phyloP scores from a whole-genome alignment of 2,329 filamentous ascomycete genomes.

The Neopestalotiopsis sp. region DNA sequence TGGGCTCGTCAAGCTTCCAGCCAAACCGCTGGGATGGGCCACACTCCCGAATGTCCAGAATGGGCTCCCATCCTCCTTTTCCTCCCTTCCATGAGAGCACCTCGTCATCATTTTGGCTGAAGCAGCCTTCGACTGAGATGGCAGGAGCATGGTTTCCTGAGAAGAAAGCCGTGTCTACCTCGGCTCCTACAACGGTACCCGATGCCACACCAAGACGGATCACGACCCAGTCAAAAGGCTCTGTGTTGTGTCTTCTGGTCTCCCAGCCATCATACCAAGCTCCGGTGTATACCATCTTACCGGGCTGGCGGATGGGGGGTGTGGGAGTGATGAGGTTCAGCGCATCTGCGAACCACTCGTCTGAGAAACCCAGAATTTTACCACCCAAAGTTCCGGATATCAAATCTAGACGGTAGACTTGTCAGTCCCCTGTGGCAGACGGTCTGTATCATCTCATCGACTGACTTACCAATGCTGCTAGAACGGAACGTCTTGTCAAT shows the following conservation, averaged over 20 bases:
- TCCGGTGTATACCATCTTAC: slow-evolving; percentile 72
- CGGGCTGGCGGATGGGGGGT: slow-evolving; percentile 65
- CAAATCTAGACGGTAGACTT: slow-evolving; percentile 52
- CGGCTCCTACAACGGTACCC: slow-evolving; percentile 74
- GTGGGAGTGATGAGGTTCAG: slow-evolving; percentile 69
- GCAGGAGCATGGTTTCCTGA: slow-evolving; percentile 82
- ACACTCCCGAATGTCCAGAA: slow-evolving; percentile 73
- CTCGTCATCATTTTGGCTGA: slow-evolving; percentile 67
- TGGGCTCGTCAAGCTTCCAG: slow-evolving; percentile 69
- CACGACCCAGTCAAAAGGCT: slow-evolving; percentile 70
- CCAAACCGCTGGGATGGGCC: slow-evolving; percentile 76
- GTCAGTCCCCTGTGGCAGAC: not conserved
- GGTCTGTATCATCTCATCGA: not conserved
- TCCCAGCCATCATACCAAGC: slow-evolving; percentile 78
- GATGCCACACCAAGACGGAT: slow-evolving; percentile 72
- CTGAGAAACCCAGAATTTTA: slow-evolving; percentile 68
- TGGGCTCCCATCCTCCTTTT: slow-evolving; percentile 72
- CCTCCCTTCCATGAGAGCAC: slow-evolving; percentile 66
- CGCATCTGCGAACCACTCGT: slow-evolving; percentile 73
- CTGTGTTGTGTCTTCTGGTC: slow-evolving; percentile 69
- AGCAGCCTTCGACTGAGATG: slow-evolving; percentile 79
- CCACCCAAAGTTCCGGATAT: slow-evolving; percentile 66
- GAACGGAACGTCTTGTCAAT: slow-evolving; percentile 69
- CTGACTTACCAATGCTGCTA: slow-evolving; percentile 63
- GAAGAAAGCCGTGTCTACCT: slow-evolving; percentile 84